A percentile compares a stretch with the other conserved stretches of the same genome.
Evolutionary conservation across 768 basidiomycete species (phyloP).

Genomic region (Panaeolus cyanescens): DNA sequence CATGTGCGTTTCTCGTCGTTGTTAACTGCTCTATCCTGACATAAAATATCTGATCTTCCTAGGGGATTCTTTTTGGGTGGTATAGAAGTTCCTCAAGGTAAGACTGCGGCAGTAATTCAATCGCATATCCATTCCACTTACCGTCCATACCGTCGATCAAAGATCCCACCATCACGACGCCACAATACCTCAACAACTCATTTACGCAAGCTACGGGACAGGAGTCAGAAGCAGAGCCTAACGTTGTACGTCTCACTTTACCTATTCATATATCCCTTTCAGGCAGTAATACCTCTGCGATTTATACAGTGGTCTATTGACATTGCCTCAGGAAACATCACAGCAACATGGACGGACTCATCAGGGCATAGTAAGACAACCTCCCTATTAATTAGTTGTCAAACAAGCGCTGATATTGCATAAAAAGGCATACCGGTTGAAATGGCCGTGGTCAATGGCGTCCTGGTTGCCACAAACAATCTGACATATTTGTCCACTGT

Average conservation of each 20-base stretch:
- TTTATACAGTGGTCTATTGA: background rate
- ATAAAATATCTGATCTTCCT: background rate
- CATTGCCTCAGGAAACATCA: background rate
- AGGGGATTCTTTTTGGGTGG: conserved; percentile 9
- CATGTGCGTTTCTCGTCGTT: background rate
- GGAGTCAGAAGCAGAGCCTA: conserved; percentile 10
- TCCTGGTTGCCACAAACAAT: background rate
- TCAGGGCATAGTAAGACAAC: background rate
- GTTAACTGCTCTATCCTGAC: background rate
- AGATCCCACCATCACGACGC: conserved; percentile 10
- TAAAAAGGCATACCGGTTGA: background rate
- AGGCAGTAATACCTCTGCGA: background rate
- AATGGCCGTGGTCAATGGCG: background rate
- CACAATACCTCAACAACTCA: conserved; percentile 10
- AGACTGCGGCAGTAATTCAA: background rate
- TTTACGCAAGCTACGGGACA: conserved; percentile 7
- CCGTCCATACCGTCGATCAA: background rate
- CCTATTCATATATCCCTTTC: background rate
- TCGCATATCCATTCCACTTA: background rate
- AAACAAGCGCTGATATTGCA: background rate
- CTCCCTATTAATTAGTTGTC: background rate
- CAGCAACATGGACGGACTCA: background rate
- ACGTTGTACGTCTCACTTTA: conserved; percentile 10
- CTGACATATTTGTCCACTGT: background rate
- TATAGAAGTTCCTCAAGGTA: background rate